Conservation (phyloP, 176 grass and related monocot genomes). For the Elaeis guineensis region DNA sequence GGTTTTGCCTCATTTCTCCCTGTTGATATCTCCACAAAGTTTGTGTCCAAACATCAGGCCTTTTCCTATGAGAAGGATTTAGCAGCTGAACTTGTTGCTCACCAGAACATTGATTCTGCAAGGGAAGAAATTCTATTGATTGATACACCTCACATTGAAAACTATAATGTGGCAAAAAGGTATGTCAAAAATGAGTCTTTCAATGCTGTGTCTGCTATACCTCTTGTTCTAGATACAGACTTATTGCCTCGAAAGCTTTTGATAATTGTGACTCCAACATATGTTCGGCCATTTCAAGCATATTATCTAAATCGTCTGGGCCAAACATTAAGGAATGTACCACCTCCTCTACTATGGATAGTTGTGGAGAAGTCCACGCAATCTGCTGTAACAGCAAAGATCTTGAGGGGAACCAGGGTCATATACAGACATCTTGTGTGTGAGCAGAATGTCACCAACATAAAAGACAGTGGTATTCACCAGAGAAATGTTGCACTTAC, state of each 20-base stretch:
- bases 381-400: constrained; percentile 53
- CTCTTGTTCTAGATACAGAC: constrained; percentile 18
- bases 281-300: constrained; percentile 64
- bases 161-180: constrained; percentile 33
- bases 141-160: constrained; percentile 23
- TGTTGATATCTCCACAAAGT: constrained; percentile 49
- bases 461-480: constrained; percentile 58
- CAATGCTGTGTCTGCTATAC: constrained; percentile 2
- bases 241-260: constrained; percentile 58
- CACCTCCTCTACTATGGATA: constrained; percentile 73
- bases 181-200: constrained; percentile 44
- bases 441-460: constrained; percentile 55
- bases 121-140: constrained; percentile 23
- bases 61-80: constrained; percentile 17
- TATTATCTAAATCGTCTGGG: constrained; percentile 83
- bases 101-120: not conserved
- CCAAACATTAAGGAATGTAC: constrained; percentile 62
- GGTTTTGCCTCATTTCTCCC: constrained; percentile 67
- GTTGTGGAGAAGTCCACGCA: constrained; percentile 71
- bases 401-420: constrained; percentile 76
- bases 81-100: not conserved
- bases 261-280: constrained; percentile 78
- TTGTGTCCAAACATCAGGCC: constrained; percentile 19
- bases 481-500: constrained; percentile 76
- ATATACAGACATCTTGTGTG: constrained; percentile 94